A percentile compares a stretch with the other conserved stretches of the same genome.
phyloP scores from a whole-genome alignment of 345 rosid species.

The Turritis glabra region DNA sequence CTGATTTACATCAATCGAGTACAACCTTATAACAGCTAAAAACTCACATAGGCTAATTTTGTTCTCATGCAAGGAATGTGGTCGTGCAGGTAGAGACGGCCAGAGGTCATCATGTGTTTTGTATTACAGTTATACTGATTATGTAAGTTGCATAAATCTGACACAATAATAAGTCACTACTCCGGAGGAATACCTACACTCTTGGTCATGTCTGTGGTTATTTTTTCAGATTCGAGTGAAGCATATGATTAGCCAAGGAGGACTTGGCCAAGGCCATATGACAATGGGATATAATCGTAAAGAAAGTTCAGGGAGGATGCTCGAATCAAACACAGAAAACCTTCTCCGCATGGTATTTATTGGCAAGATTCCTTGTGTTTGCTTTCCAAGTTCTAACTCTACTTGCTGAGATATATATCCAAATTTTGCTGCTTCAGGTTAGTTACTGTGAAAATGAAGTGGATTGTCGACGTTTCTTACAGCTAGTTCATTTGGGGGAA shows the following conservation, averaged over 20 bases:
- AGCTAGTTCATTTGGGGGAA: slow-evolving; percentile 91
- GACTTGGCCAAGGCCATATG: slow-evolving; percentile 68
- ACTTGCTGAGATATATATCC: slow-evolving; percentile 19
- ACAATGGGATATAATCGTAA: slow-evolving; percentile 59
- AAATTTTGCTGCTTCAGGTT: slow-evolving; percentile 58
- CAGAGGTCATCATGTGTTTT: slow-evolving; percentile 82
- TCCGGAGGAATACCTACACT: neutral
- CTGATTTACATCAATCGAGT: neutral
- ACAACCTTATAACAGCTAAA: neutral
- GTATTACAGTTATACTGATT: slow-evolving; percentile 90
- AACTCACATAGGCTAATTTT: slow-evolving; percentile 21
- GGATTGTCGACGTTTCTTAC: slow-evolving; percentile 88
- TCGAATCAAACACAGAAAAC: slow-evolving; percentile 87
- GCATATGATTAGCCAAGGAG: slow-evolving; percentile 94
- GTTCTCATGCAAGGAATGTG: slow-evolving; percentile 69
- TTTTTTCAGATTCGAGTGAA: slow-evolving; percentile 74
- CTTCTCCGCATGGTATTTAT: slow-evolving; percentile 76
- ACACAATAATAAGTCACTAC: slow-evolving; percentile 8
- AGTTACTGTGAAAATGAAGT: slow-evolving; percentile 94
- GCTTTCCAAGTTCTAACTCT: neutral
- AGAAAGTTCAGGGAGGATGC: slow-evolving; percentile 65
- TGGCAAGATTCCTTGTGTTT: slow-evolving; percentile 1
- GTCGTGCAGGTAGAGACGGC: slow-evolving; percentile 98
- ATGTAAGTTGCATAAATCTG: slow-evolving; percentile 53
- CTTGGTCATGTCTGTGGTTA: slow-evolving; percentile 21